These are phyloP conservation scores for Aureococcus anophagefferens DNA, from an alignment of 108 stramenopile genomes.

Conservation along the genomic window DNA sequence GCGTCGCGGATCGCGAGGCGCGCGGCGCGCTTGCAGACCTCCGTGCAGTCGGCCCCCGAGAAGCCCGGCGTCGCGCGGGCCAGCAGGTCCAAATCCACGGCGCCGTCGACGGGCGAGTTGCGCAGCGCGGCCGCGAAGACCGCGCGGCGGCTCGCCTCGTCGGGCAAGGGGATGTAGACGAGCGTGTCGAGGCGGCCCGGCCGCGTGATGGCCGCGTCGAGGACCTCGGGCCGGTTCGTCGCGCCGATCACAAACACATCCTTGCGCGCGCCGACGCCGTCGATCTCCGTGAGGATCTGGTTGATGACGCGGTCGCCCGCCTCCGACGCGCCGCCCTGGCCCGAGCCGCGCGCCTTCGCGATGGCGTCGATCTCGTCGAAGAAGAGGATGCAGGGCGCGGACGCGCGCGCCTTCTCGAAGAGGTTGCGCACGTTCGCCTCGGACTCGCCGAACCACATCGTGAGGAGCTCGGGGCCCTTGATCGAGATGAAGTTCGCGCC, in stretches of 20 bases:
- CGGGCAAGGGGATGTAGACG: slow-evolving; percentile 84
- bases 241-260: slow-evolving; percentile 85
- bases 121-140: slow-evolving; percentile 92
- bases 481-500: slow-evolving; percentile 94
- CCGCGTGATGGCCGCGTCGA: slow-evolving; percentile 84
- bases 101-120: slow-evolving; percentile 72
- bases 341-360: slow-evolving; percentile 75
- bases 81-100: slow-evolving; percentile 70
- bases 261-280: slow-evolving; percentile 88
- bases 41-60: slow-evolving; percentile 89
- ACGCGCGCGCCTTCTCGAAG: slow-evolving; percentile 74
- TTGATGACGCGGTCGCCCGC: slow-evolving; percentile 95
- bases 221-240: slow-evolving; percentile 83
- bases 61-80: slow-evolving; percentile 77
- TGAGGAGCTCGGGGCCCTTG: slow-evolving; percentile 91
- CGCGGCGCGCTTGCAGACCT: slow-evolving; percentile 81
- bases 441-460: slow-evolving; percentile 92
- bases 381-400: slow-evolving; percentile 94
- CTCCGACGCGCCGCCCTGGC: slow-evolving; percentile 75
- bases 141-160: slow-evolving; percentile 66
- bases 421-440: slow-evolving; percentile 94
- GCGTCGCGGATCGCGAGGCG: slow-evolving; percentile 88
- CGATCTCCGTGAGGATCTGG: slow-evolving; percentile 96
- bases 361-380: slow-evolving; percentile 98
- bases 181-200: slow-evolving; percentile 89